phyloP scores from a whole-genome alignment of 306 rosid species.

The Glycine tomentella region DNA sequence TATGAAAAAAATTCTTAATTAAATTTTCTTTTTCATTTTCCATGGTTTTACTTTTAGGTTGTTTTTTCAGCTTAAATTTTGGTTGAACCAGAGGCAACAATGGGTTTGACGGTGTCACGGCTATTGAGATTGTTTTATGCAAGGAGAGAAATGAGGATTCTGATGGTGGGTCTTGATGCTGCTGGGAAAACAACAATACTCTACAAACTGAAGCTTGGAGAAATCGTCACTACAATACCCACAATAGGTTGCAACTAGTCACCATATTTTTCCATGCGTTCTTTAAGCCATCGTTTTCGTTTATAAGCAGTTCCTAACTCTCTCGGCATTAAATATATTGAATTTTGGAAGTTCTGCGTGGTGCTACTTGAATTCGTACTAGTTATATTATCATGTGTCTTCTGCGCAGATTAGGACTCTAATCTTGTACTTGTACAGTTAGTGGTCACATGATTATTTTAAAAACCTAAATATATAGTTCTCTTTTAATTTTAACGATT shows the following conservation, averaged over 20 bases:
- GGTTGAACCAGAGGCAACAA: conserved; percentile 44
- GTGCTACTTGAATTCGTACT: background rate
- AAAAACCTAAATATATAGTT: background rate
- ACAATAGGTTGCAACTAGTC: conserved; percentile 66
- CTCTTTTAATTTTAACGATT: background rate
- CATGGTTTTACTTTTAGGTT: conserved; percentile 5
- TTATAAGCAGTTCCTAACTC: background rate
- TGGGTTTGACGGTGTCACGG: conserved; percentile 81
- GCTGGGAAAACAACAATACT: conserved; percentile 90
- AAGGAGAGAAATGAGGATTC: conserved; percentile 90
- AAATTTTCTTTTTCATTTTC: background rate
- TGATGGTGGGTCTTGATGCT: conserved; percentile 94
- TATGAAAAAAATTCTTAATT: background rate
- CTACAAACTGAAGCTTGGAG: conserved; percentile 85
- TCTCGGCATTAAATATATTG: background rate
- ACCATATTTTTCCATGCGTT: background rate
- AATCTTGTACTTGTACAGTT: background rate
- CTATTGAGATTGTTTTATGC: conserved; percentile 68
- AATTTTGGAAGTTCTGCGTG: background rate
- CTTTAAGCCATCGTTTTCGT: background rate
- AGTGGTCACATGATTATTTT: background rate
- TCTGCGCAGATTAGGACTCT: background rate
- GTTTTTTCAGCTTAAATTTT: background rate
- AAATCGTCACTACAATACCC: conserved; percentile 89
- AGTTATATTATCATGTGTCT: background rate